Evolutionary conservation across 2,329 filamentous ascomycete genomes (phyloP), one percentile per base, ranked within the genome.

Genomic region (Aspergillus terreus): DNA sequence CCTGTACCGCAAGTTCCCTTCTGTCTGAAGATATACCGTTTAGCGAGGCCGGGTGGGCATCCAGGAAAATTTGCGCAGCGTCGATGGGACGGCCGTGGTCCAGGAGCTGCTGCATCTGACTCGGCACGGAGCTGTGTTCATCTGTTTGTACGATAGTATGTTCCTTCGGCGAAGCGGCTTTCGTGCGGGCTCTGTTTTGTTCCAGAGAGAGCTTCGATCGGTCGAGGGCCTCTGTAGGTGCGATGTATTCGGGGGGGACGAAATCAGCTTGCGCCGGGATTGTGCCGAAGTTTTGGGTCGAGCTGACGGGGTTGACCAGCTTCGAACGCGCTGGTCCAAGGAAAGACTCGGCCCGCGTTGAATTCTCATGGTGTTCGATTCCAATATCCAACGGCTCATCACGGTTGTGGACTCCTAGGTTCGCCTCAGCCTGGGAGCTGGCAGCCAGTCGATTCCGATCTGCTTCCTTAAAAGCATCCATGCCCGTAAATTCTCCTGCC

Each of bases 401-500:
- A n/a, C 38, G 44, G 32, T 12, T 27, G 41, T 23, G 25, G 6
- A 33, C 38, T 25, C 45, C 35, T 27, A 17, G 19, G 32, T 52
- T 43, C 15, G 41, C 46, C 12, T 50, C 38, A 38, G 38, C 36
- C 44, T 46, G 32, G 4, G 45, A 38, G 27, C 47, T 21, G 19
- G 54, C 47, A 32, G 53, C 44, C 23, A 55, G 57, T 45, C 54
- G 56, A 41, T 42, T 56, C 27, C 52, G 46, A 36, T 64, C 60
- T 48, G 64, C 58, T 50, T 62, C 51, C 43, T 68, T 71, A 56
- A 70, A 59, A 17, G 70, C 70, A 9, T 67, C 68, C 44, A 74
- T 45, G 0, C 72, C 70, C 50, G 68, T 64, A 40, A 74, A 74
- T 19, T 75, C 71, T 1, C 71, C 73, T 2, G 69, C 68, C 52